These are phyloP conservation scores for Lactifluus rugatus DNA, from an alignment of 768 basidiomycete genomes.

Conservation along the genomic window DNA sequence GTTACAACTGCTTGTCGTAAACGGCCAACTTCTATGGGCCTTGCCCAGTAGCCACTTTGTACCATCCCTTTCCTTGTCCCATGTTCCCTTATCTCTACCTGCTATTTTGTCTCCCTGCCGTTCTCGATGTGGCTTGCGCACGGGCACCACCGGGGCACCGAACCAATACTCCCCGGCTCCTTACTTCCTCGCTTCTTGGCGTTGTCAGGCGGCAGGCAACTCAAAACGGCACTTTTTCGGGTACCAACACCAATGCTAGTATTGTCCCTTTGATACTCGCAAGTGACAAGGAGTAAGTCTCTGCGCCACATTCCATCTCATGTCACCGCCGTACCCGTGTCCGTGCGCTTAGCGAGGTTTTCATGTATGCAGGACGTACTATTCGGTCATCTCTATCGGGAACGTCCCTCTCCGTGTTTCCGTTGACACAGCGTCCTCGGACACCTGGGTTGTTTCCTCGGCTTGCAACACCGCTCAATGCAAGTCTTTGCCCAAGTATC, in stretches of 20 bases:
- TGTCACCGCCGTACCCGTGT: not conserved
- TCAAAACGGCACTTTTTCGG: not conserved
- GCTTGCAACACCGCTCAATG: constrained; percentile 49
- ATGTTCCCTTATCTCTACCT: not conserved
- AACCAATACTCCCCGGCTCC: not conserved
- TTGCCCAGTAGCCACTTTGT: not conserved
- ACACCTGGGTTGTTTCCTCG: constrained; percentile 63
- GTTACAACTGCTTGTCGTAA: not conserved
- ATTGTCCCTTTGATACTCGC: constrained; percentile 14
- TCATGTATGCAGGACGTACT: constrained; percentile 48
- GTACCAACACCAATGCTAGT: not conserved
- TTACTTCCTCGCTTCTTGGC: constrained; percentile 2
- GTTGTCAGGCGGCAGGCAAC: constrained; percentile 11
- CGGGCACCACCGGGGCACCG: not conserved
- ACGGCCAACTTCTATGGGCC: not conserved
- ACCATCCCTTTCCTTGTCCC: not conserved
- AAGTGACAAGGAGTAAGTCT: constrained; percentile 15
- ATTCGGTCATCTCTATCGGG: constrained; percentile 48
- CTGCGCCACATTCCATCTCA: too few relatives aligned
- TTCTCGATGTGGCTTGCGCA: constrained; percentile 12
- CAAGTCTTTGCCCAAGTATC: constrained; percentile 55
- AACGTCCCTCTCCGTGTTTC: constrained; percentile 56
- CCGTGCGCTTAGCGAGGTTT: not conserved
- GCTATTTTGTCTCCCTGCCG: not conserved
- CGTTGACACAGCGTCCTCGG: constrained; percentile 67